Evolutionary conservation across 2,329 filamentous ascomycete species (phyloP), one percentile per base, ranked within the genome.

Genomic region (Shiraia sp.): DNA sequence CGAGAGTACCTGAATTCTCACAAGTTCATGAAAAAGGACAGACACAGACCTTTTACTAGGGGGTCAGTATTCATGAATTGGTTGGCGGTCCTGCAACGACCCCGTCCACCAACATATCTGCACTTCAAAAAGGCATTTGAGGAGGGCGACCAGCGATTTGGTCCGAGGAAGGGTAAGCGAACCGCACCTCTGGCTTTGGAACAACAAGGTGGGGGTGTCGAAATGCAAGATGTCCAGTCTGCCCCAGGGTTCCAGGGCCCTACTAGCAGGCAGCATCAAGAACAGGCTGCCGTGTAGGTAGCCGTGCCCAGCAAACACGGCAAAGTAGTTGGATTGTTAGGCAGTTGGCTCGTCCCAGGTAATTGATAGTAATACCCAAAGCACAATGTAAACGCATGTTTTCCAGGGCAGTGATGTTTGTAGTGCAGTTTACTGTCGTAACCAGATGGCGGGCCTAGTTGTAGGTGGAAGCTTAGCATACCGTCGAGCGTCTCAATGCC

Each of bases 1-100:
- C 80, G 93, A 55, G 93, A 99, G 71, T 96, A 96, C 68, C 82
- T 99, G 52, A 96, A 95, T 71, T 91, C 88, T 4, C 90, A 96
- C 71, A 97, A 97, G 70, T 97, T 99, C 66, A 75, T 86, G 50
- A 95, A 93, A 72, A 86, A 87, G 57, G 92, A 99, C 66, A 83
- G 93, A 10, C 95, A 96, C 70, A 79, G 91, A 30, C 90, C 93
- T 1, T 99, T 95, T 59, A 91, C 84, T 2, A 90, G 95, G 62
- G 85, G 84, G 25, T 86, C 76, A 53, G 75, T 86, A 33, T 69
- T 87, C 60, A 85, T 79, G 60, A 99, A 99, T 69, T 90, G 88
- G 80, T 70, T 88, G 26, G 80, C 85, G 6, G 90, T 96, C 10
- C 76, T 97, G 35, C 86, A 85, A 55, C 84, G 92, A 34, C 91